Conservation (phyloP, 495 filamentous ascomycete species). For the Venustampulla echinocandica region DNA sequence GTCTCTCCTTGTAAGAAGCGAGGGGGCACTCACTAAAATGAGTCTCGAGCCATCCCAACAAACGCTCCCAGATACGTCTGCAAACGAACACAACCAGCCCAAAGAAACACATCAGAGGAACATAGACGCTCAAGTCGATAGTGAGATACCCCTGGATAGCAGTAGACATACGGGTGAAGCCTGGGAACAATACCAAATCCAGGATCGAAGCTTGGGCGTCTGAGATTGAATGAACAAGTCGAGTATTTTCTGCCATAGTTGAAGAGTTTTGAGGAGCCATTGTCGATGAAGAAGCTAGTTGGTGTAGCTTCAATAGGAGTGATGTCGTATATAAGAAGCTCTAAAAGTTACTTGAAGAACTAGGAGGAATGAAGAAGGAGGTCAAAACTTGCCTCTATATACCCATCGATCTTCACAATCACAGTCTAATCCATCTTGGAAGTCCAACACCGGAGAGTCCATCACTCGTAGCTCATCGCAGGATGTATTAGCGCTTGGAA, state of each 20-base stretch:
- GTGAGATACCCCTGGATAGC: constrained; percentile 34
- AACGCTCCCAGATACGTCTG: constrained; percentile 10
- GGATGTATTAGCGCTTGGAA: too few relatives aligned
- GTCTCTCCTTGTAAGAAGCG: constrained; percentile 2
- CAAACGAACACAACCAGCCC: constrained; percentile 9
- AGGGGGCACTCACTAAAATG: constrained; percentile 9
- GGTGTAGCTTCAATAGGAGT: not conserved
- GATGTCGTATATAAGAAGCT: not conserved
- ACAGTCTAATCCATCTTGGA: too few relatives aligned
- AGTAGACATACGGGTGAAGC: constrained; percentile 12
- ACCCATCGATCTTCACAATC: too few relatives aligned
- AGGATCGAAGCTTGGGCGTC: constrained; percentile 13
- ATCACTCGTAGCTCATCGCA: too few relatives aligned
- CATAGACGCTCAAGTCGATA: constrained; percentile 60
- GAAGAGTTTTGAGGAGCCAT: constrained; percentile 2
- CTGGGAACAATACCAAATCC: constrained; percentile 14
- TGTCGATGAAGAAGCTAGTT: not conserved
- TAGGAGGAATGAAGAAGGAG: not conserved
- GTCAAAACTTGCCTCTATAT: too few relatives aligned
- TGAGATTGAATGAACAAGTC: constrained; percentile 10
- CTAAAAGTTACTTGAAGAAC: not conserved
- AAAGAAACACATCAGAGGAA: constrained; percentile 34
- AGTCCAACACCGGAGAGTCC: too few relatives aligned
- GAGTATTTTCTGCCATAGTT: constrained; percentile 3
- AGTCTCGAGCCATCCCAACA: constrained; percentile 11